Percentiles rank a stretch among this genome's conserved stretches.
Conservation (phyloP, 345 rosid genomes). For the Lumnitzera racemosa region DNA sequence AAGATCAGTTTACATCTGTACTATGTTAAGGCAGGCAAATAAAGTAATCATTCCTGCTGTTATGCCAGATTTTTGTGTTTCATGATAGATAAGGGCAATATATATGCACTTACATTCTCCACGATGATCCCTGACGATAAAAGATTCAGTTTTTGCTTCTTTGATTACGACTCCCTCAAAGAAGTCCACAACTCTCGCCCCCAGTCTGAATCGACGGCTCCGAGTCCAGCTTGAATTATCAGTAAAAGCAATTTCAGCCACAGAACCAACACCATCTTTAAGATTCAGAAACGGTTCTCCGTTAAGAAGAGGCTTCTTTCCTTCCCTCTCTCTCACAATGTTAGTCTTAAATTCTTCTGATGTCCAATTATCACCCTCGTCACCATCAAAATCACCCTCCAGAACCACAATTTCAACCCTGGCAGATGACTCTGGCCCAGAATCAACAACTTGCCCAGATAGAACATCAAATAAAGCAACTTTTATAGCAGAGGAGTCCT, state of each 20-base stretch:
- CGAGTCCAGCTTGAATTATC: conserved; percentile 99
- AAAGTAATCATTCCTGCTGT: background rate
- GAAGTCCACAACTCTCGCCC: conserved; percentile 65
- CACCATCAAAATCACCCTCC: conserved; percentile 87
- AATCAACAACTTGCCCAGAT: conserved; percentile 47
- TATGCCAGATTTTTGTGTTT: background rate
- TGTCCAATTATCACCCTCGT: conserved; percentile 61
- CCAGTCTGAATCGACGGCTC: conserved; percentile 92
- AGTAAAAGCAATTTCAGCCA: conserved; percentile 79
- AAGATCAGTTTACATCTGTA: too few relatives aligned
- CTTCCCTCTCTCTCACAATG: conserved; percentile 90
- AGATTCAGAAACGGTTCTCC: conserved; percentile 71
- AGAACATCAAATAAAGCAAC: conserved; percentile 62
- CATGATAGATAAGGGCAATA: conserved; percentile 3
- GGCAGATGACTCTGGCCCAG: conserved; percentile 65
- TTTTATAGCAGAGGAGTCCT: conserved; percentile 52
- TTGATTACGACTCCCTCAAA: conserved; percentile 47
- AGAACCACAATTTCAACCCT: conserved; percentile 82
- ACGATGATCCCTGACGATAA: conserved; percentile 95
- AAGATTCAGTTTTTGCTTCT: conserved; percentile 88
- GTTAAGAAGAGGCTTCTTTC: conserved; percentile 84
- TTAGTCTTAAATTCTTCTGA: conserved; percentile 73
- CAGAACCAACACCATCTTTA: conserved; percentile 51
- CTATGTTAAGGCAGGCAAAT: background rate
- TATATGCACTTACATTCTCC: conserved; percentile 78